A percentile compares a stretch with the other conserved stretches of the same genome.
These are phyloP conservation scores for Podaxis mareebaensis DNA, from an alignment of 768 basidiomycete species.

Conservation along the genomic window DNA sequence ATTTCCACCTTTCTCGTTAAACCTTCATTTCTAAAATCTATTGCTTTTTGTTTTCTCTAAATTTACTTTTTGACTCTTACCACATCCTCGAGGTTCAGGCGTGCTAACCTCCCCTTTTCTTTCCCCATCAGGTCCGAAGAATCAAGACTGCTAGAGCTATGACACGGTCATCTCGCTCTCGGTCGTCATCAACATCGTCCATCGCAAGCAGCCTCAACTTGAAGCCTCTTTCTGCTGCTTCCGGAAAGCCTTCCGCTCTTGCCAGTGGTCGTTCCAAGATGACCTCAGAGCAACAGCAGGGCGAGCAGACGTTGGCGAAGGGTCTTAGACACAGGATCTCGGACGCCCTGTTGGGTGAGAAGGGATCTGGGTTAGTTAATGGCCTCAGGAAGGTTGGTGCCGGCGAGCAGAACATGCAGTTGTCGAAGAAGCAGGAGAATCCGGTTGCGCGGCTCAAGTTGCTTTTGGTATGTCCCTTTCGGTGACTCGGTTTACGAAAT, in stretches of 20 bases:
- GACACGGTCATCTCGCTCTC: constrained; percentile 34
- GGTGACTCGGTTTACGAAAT: not conserved
- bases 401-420: constrained; percentile 17
- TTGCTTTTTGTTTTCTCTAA: not conserved
- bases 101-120: constrained; percentile 15
- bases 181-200: constrained; percentile 23
- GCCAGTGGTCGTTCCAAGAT: constrained; percentile 11
- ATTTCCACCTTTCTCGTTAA: not conserved
- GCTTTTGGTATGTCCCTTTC: constrained; percentile 59
- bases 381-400: constrained; percentile 17
- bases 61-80: constrained; percentile 4
- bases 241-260: constrained; percentile 23
- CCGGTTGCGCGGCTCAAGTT: constrained; percentile 89
- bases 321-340: constrained; percentile 34
- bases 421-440: constrained; percentile 58
- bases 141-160: constrained; percentile 61
- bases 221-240: constrained; percentile 30
- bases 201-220: constrained; percentile 28
- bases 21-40: not conserved
- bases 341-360: constrained; percentile 34
- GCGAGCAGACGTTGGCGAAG: not conserved
- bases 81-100: not conserved
- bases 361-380: constrained; percentile 36
- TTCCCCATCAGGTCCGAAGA: constrained; percentile 57
- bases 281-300: not conserved